phyloP scores from a whole-genome alignment of 495 filamentous ascomycete species.

The Trichoderma orchidacearum region DNA sequence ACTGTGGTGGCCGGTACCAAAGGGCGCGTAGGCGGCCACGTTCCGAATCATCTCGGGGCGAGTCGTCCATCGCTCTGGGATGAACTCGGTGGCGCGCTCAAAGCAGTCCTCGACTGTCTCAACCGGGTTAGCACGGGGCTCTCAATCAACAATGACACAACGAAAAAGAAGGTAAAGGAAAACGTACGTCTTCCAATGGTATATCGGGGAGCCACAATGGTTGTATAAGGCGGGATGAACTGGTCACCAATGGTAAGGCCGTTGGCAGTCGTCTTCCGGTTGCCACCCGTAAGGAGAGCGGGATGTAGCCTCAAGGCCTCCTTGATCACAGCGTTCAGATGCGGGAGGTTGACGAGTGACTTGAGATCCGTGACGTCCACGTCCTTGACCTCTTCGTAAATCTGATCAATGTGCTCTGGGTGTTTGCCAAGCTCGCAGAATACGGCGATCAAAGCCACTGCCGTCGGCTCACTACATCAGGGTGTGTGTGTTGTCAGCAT shows the following conservation, averaged over 20 bases:
- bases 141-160: too few relatives aligned
- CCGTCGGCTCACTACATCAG: neutral
- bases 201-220: slow-evolving; percentile 30
- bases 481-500: too few relatives aligned
- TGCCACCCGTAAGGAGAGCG: slow-evolving; percentile 30
- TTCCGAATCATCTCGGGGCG: slow-evolving; percentile 27
- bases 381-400: neutral
- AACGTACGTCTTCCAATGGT: slow-evolving; percentile 12
- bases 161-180: slow-evolving; percentile 8
- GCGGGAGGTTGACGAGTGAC: slow-evolving; percentile 4
- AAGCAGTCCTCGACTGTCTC: slow-evolving; percentile 20
- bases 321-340: slow-evolving; percentile 35
- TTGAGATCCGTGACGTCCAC: neutral
- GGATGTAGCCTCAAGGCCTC: slow-evolving; percentile 43
- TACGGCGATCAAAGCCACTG: neutral
- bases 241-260: slow-evolving; percentile 31
- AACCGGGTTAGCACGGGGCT: slow-evolving; percentile 20
- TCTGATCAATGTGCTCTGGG: neutral
- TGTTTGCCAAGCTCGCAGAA: neutral
- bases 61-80: slow-evolving; percentile 40
- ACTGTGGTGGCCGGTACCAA: slow-evolving; percentile 26
- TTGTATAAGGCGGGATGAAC: slow-evolving; percentile 27
- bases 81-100: slow-evolving; percentile 23
- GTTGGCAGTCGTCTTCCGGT: slow-evolving; percentile 28
- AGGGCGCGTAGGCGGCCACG: slow-evolving; percentile 34